Evolutionary conservation across 208 protist genomes (phyloP).

Genomic region (Trypanosoma congolense): DNA sequence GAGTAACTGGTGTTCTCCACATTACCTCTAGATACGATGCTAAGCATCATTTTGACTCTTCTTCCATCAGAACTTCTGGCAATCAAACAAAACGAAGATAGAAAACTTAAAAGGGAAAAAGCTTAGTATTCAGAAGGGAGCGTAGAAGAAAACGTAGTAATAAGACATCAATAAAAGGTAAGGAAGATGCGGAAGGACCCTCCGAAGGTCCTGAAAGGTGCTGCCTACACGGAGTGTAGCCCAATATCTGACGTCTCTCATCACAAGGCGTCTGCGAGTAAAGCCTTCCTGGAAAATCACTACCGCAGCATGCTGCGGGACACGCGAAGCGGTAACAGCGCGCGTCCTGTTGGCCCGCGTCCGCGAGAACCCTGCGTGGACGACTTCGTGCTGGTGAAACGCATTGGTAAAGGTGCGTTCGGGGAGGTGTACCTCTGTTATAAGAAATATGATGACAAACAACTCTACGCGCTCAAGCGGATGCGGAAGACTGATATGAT

Average conservation of each 20-base stretch:
- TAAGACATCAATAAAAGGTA: conserved; percentile 13
- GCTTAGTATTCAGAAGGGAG: not conserved
- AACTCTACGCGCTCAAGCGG: conserved; percentile 88
- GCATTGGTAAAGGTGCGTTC: conserved; percentile 87
- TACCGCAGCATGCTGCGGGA: conserved; percentile 71
- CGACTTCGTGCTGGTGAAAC: conserved; percentile 87
- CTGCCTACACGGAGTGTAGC: conserved; percentile 34
- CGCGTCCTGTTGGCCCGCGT: conserved; percentile 56
- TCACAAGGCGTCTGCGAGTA: conserved; percentile 83
- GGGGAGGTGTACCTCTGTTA: conserved; percentile 89
- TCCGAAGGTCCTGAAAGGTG: conserved; percentile 19
- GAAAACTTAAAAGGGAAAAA: no score
- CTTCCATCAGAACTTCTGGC: no score
- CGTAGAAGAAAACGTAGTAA: not conserved
- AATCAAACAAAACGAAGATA: no score
- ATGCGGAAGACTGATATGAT: conserved; percentile 92
- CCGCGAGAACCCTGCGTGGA: conserved; percentile 59
- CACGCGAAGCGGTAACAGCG: conserved; percentile 35
- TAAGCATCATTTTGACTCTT: no score
- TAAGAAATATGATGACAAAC: conserved; percentile 54
- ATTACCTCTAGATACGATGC: no score
- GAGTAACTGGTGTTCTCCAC: no score
- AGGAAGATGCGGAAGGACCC: conserved; percentile 12
- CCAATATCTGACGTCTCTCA: conserved; percentile 74
- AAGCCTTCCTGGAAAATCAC: conserved; percentile 82